phyloP scores from a whole-genome alignment of 2,329 filamentous ascomycete species.

The Colletotrichum tamarilloi region DNA sequence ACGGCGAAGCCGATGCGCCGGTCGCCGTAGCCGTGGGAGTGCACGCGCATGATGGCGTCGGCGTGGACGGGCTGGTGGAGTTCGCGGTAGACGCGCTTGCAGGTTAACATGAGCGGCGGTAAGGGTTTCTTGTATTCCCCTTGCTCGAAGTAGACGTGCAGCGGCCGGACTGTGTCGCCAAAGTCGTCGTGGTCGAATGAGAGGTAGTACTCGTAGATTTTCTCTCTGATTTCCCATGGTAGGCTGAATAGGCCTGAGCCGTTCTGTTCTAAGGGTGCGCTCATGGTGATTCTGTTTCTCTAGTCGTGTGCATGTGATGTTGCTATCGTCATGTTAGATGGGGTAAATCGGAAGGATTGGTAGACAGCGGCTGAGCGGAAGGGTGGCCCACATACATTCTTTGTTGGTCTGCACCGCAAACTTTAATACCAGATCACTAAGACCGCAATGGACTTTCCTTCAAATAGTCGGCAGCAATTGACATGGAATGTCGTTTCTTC shows the following conservation, averaged over 20 bases:
- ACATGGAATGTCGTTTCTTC: background rate
- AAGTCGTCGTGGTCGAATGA: constrained; percentile 25
- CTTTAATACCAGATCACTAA: background rate
- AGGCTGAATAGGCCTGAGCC: constrained; percentile 3
- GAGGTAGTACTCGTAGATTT: constrained; percentile 29
- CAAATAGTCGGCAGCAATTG: too few relatives aligned
- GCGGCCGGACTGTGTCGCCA: constrained; percentile 25
- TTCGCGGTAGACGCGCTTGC: constrained; percentile 45
- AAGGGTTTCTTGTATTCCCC: constrained; percentile 22
- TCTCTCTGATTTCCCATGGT: constrained; percentile 26
- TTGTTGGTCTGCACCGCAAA: background rate
- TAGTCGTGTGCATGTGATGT: background rate
- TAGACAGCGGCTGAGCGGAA: too few relatives aligned
- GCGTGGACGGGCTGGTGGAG: constrained; percentile 39
- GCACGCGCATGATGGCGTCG: constrained; percentile 41
- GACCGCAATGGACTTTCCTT: background rate
- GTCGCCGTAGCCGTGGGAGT: constrained; percentile 38
- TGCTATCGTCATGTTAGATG: background rate
- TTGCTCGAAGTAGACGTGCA: constrained; percentile 30
- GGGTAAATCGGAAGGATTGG: background rate
- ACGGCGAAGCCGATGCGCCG: constrained; percentile 44
- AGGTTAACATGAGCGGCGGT: constrained; percentile 41
- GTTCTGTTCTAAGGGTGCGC: background rate
- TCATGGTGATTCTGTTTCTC: background rate
- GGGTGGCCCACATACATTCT: background rate